phyloP scores from a whole-genome alignment of 2,329 filamentous ascomycete genomes.

The Chaetoscypha palmicola region DNA sequence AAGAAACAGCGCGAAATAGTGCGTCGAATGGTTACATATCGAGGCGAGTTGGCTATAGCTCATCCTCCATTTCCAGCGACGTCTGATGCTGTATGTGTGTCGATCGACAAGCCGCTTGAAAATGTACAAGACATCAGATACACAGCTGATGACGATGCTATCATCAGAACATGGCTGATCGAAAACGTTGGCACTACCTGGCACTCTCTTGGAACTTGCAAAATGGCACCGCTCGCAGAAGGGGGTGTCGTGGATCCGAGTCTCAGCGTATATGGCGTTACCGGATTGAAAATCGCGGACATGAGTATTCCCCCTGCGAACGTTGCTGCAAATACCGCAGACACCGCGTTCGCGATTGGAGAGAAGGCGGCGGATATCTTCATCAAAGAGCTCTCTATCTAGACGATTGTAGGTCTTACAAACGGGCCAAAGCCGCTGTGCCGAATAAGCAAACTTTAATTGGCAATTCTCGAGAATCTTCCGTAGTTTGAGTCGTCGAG shows the following conservation, averaged over 20 bases:
- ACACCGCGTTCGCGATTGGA: conserved; percentile 35
- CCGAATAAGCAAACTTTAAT: too few relatives aligned
- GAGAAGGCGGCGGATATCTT: conserved; percentile 34
- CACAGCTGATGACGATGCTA: conserved; percentile 21
- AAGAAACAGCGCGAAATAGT: conserved; percentile 54
- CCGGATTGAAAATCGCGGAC: conserved; percentile 36
- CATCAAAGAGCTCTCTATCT: conserved; percentile 26
- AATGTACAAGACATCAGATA: conserved; percentile 32
- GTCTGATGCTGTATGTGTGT: conserved; percentile 32
- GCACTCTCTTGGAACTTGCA: conserved; percentile 34
- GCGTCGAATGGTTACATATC: conserved; percentile 45
- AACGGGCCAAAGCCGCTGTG: too few relatives aligned
- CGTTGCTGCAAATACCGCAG: conserved; percentile 37
- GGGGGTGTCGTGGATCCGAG: conserved; percentile 32
- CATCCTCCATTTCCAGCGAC: conserved; percentile 37
- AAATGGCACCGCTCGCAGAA: conserved; percentile 31
- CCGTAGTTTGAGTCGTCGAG: too few relatives aligned
- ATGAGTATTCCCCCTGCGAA: conserved; percentile 33
- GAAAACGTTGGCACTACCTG: conserved; percentile 32
- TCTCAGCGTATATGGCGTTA: conserved; percentile 32
- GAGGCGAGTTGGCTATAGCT: conserved; percentile 35
- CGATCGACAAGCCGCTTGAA: conserved; percentile 1
- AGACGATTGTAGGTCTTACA: not conserved
- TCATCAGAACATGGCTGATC: conserved; percentile 35
- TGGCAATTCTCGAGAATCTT: too few relatives aligned